Evolutionary conservation across 2,329 filamentous ascomycete genomes (phyloP).

Genomic region (Botryotinia globosa): DNA sequence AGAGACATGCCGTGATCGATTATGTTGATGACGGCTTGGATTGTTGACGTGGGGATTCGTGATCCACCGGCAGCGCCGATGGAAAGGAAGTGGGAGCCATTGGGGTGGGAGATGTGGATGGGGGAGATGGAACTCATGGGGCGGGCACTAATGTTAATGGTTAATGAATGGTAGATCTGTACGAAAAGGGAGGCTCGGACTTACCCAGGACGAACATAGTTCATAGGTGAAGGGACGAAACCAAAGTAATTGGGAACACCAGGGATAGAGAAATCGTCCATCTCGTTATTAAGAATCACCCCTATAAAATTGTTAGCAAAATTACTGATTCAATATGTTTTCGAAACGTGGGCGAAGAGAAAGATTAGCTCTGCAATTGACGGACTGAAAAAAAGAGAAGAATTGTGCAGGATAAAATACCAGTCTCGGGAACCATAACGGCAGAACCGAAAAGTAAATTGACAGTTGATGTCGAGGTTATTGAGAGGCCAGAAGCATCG

Average conservation of each 20-base stretch:
- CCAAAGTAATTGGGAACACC: conserved; percentile 76
- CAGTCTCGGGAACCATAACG: conserved; percentile 76
- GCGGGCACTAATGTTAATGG: conserved; percentile 60
- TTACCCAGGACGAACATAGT: conserved; percentile 64
- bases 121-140: conserved; percentile 82
- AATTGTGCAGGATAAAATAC: conserved; percentile 46
- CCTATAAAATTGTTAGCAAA: conserved; percentile 23
- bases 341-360: neutral
- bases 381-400: neutral
- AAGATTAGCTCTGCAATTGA: neutral
- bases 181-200: neutral
- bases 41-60: conserved; percentile 76
- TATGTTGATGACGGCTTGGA: conserved; percentile 71
- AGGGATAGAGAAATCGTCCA: conserved; percentile 85
- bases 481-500: conserved; percentile 70
- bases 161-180: neutral
- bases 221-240: conserved; percentile 73
- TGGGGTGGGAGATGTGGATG: conserved; percentile 55
- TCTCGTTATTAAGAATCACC: conserved; percentile 49
- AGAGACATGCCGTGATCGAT: conserved; percentile 62
- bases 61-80: conserved; percentile 78
- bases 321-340: neutral
- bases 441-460: conserved; percentile 82
- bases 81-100: conserved; percentile 63
- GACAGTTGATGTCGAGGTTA: conserved; percentile 81